These are phyloP conservation scores for Epichloe sibirici DNA, from an alignment of 2,329 filamentous ascomycete genomes.

Conservation along the genomic window DNA sequence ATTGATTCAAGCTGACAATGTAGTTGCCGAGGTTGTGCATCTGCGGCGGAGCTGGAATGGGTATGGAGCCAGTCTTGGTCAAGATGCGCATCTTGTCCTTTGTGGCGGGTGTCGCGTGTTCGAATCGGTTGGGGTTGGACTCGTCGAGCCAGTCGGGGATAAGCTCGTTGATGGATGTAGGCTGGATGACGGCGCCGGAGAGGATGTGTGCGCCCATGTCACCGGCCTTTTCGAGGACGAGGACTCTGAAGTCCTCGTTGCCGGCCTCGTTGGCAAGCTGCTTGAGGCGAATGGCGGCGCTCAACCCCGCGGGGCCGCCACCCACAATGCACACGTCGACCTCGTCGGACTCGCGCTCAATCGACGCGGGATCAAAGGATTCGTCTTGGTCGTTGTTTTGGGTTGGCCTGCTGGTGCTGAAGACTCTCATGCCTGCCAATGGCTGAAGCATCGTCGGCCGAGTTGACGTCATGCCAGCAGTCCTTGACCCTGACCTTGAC, in stretches of 20 bases:
- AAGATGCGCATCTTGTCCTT: constrained; percentile 88
- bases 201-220: constrained; percentile 92
- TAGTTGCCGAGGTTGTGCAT: constrained; percentile 99
- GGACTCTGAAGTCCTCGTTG: constrained; percentile 88
- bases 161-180: constrained; percentile 75
- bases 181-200: constrained; percentile 90
- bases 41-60: constrained; percentile 80
- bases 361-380: constrained; percentile 49
- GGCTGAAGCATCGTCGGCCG: constrained; percentile 11
- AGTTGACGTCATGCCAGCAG: constrained; percentile 7
- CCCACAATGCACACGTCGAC: constrained; percentile 97
- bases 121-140: constrained; percentile 77
- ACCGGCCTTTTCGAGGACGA: constrained; percentile 88
- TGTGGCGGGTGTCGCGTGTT: constrained; percentile 72
- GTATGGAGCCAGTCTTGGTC: constrained; percentile 66
- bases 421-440: constrained; percentile 18
- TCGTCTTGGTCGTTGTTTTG: constrained; percentile 23
- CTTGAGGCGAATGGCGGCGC: constrained; percentile 87
- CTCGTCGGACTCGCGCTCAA: constrained; percentile 82
- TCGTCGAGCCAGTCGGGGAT: constrained; percentile 89
- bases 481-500: constrained; percentile 10
- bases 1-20: constrained; percentile 89
- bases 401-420: constrained; percentile 22
- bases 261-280: constrained; percentile 89
- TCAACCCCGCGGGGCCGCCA: constrained; percentile 86